Evolutionary conservation across 2,329 filamentous ascomycete species (phyloP), one percentile per base, ranked within the genome.

Genomic region (Clarireedia homoeocarpa): DNA sequence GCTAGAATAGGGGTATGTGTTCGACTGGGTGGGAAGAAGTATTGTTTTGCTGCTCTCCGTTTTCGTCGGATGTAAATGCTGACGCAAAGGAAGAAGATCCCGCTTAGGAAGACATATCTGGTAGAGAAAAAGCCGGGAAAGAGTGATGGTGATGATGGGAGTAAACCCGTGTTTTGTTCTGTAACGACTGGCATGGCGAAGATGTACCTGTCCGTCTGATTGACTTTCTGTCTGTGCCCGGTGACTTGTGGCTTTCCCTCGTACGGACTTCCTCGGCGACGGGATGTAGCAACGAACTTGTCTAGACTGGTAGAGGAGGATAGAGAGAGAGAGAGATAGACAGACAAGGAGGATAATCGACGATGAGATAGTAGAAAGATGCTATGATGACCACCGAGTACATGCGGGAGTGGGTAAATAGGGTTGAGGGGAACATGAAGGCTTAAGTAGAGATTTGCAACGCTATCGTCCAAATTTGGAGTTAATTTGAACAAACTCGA

Each of bases 141-240:
- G 20, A 38, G 45, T n/a, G 30, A 34, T 12, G 36, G 23, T 20
- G 30, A 39, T 14, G 15, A 5, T 14, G 24, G 3, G 38, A 12
- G 23, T 23, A 39, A 30, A 20, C 23, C 39, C 40, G 48, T 42
- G 24, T 30, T 23, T n/a, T 44, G 38, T 23, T 51, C 53, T 23
- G 57, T 52, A 50, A 61, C 47, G 46, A 55, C 57, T 12, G 57
- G 57, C 57, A 59, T 59, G 27, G 38, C 52, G 45, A 34, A 36
- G 38, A 14, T 24, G 39, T 47, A 17, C 39, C 14, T 42, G 39
- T 34, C 9, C 30, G 10, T 34, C 30, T 34, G 30, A 34, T 34
- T 34, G 30, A 34, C 39, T 42, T 7, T 20, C 39, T 42, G 12
- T 26, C 10, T 46, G 14, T 46, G 20, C 24, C 42, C 23, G 7